Evolutionary conservation across 176 grass and related monocot species (phyloP).

Genomic region (Aegilops tauschii): DNA sequence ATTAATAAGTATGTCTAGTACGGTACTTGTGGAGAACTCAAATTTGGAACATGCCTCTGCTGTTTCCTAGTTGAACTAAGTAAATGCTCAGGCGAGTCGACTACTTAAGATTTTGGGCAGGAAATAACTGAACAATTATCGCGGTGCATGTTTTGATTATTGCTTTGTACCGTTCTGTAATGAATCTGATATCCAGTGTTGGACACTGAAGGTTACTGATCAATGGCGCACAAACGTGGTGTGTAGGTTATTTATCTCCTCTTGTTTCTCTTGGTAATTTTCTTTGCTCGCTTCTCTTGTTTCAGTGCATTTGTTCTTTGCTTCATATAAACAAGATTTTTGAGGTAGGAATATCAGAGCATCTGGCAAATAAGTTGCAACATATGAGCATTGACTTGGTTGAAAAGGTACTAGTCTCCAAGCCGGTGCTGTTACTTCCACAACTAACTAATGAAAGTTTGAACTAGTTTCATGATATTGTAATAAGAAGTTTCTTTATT

Average conservation of each 20-base stretch:
- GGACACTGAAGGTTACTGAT: constrained; percentile 11
- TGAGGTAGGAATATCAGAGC: constrained; percentile 93
- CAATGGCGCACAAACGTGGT: not conserved
- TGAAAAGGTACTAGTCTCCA: constrained; percentile 57
- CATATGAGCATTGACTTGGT: constrained; percentile 65
- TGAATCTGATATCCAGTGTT: constrained; percentile 7
- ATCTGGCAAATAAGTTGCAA: constrained; percentile 72
- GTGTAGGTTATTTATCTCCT: not conserved
- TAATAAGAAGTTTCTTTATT: constrained; percentile 5
- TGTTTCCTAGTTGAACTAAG: not conserved
- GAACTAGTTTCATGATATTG: constrained; percentile 12
- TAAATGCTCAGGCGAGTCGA: not conserved
- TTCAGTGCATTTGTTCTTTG: constrained; percentile 86
- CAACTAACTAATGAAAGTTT: constrained; percentile 16
- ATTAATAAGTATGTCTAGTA: not conserved
- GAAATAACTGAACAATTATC: not conserved
- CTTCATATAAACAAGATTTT: constrained; percentile 96
- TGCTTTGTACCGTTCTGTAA: not conserved
- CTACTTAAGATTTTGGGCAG: not conserved
- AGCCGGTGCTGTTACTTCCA: not conserved
- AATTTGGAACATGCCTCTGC: not conserved
- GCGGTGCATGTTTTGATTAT: not conserved
- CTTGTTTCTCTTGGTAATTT: constrained; percentile 19
- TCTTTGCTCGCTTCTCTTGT: not conserved
- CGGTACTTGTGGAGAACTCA: not conserved